Evolutionary conservation across 768 basidiomycete genomes (phyloP), one percentile per base, ranked within the genome.

Genomic region (Boletus speciosus): DNA sequence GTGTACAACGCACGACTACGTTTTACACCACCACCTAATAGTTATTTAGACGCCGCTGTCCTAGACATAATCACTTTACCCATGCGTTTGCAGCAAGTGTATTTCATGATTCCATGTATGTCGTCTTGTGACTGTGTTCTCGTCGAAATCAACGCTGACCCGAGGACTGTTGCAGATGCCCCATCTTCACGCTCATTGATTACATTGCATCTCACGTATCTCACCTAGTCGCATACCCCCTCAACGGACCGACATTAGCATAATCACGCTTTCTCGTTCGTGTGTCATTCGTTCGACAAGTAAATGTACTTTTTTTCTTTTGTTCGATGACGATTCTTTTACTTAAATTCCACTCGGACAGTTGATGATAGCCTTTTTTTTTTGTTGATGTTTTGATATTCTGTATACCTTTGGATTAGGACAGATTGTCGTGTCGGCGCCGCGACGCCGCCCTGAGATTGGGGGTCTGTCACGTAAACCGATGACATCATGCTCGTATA

Each of bases 1-100:
- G 71, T 71, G 65, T 71, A 62, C 60, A 58, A 59, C 52, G 59
- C 63, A 56, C 45, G 55, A 54, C 51, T 61, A 63, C 61, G 51
- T 60, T 63, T 55, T 67, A 67, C 61, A 58, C 57, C 60, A 44
- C 51, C 31, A 62, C 62, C 49, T 57, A 66, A 65, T 62, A 27
- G 23, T 29, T 63, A 69, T 54, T 56, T 62, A 69, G 56, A 55
- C 47, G 15, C 32, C 56, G n/a, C 53, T 46, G 59, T 61, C 62
- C 48, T 38, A 55, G 66, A 61, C 69, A 53, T 71, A 72, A 71
- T 71, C 54, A 41, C 44, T 45, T 47, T 23, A 52, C 49, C 43
- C 59, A 64, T 52, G 58, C 61, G 60, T 58, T 58, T 59, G 59
- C 62, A 59, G 60, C 56, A 58, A 57, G 50, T 70, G 67, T 67